Evolutionary conservation across 495 filamentous ascomycete species (phyloP).

Genomic region (Tuber calosporum): DNA sequence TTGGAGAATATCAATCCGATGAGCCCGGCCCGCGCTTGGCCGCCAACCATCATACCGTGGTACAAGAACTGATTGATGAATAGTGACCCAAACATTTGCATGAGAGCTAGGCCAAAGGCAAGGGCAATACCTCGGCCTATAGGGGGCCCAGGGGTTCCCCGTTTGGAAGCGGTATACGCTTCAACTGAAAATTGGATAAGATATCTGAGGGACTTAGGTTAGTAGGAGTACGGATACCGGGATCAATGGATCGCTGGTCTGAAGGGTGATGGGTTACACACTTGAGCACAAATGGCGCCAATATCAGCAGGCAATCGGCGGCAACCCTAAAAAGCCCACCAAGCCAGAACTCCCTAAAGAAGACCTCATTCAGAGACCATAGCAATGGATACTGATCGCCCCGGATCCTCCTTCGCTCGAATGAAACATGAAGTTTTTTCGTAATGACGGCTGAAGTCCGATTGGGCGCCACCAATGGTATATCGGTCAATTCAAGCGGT

Average conservation of each 20-base stretch:
- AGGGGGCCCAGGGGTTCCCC: conserved; percentile 49
- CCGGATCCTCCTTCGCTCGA: conserved; percentile 57
- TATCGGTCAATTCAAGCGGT: conserved; percentile 71
- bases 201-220: conserved; percentile 65
- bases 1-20: conserved; percentile 74
- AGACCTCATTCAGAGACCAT: conserved; percentile 79
- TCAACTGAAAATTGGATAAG: conserved; percentile 72
- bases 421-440: conserved; percentile 56
- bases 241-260: conserved; percentile 42
- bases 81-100: conserved; percentile 68
- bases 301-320: conserved; percentile 53
- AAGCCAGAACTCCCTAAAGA: conserved; percentile 74
- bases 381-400: conserved; percentile 69
- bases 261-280: conserved; percentile 4
- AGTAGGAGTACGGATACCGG: conserved; percentile 63
- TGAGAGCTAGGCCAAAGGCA: conserved; percentile 64
- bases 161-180: conserved; percentile 56
- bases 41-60: conserved; percentile 70
- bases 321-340: conserved; percentile 70
- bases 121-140: conserved; percentile 65
- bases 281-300: conserved; percentile 51
- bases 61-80: conserved; percentile 77
- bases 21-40: conserved; percentile 64
- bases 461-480: conserved; percentile 79
- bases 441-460: conserved; percentile 63